These are phyloP conservation scores for Nyctanthes arbortristis DNA, from an alignment of 257 asterid genomes.

Conservation along the genomic window DNA sequence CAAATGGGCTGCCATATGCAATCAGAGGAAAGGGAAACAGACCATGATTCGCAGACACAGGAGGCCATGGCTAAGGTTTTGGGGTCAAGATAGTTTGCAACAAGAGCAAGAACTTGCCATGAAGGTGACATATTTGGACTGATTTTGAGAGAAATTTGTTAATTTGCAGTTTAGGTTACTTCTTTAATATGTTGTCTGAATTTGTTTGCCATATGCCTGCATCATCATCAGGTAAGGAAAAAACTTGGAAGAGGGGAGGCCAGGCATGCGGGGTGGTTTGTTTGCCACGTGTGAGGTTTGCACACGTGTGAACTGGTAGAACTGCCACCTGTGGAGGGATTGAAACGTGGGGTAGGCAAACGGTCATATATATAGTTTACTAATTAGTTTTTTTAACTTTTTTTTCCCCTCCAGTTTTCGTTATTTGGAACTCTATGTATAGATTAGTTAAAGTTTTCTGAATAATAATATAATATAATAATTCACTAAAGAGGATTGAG, in stretches of 20 bases:
- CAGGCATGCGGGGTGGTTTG: conserved; percentile 23
- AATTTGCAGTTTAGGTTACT: neutral
- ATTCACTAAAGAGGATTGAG: no score
- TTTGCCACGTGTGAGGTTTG: conserved; percentile 18
- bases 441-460: no score
- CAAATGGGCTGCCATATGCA: conserved; percentile 76
- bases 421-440: no score
- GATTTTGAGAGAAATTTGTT: neutral
- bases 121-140: conserved; percentile 37
- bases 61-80: conserved; percentile 54
- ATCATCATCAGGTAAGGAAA: neutral
- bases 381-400: no score
- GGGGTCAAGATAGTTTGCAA: conserved; percentile 62
- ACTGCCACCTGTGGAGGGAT: conserved; percentile 13
- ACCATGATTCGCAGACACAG: conserved; percentile 77
- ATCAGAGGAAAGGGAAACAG: conserved; percentile 56
- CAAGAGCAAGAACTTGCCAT: conserved; percentile 66
- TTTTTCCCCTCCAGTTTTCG: no score
- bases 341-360: no score
- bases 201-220: no score
- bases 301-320: neutral
- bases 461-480: no score
- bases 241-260: neutral
- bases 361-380: no score
- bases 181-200: neutral